Base-by-base conservation (phyloP, 1,139 yeast species). In the Scheffersomyces segobiensis region DNA sequence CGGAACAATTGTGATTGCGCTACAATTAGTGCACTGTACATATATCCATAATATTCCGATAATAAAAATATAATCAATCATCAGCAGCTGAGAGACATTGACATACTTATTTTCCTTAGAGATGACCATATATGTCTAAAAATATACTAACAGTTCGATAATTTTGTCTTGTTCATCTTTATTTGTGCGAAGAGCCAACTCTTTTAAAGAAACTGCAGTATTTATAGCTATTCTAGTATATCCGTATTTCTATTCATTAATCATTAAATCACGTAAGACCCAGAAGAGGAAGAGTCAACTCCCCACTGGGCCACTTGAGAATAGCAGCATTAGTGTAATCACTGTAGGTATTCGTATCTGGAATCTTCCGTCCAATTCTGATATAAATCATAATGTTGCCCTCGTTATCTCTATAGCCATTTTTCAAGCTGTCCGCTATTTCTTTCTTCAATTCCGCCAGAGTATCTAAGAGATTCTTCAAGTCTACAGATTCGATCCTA, bases 311-410 rank as follows among this genome's bases (percentile, higher is more conserved):
- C 86, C 88, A 86, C 53, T 74, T 70, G 47, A 87, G 68, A 0
- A 76, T 66, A 1, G 84, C 91, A 2, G 90, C 89, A 60, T 80
- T 80, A 1, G 89, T 82, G 60, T 82, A 87, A 67, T 87, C 91
- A 24, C 84, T 75, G 54, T 76, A 77, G 12, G 66, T 64, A 5
- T 75, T 67, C 1, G 75, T 69, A 5, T 76, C 75, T 10, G 79
- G 71, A n/a, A 84, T 72, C 52, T 83, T 83, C 53, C 80, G 73
- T 0, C 89, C 91, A 4, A 87, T 68, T 62, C 93, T 72, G 53
- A 88, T 67, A 64, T 80, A 88, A 17, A 88, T 64, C 1, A 77
- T 75, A 0, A 82, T 72, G 54, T 74, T 75, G 0, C 75, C 73
- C 52, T 69, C 66, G 1, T 67, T 68, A 49, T 71, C 73, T 3